phyloP scores from a whole-genome alignment of 2,329 filamentous ascomycete species.

The Fusarium compactum region DNA sequence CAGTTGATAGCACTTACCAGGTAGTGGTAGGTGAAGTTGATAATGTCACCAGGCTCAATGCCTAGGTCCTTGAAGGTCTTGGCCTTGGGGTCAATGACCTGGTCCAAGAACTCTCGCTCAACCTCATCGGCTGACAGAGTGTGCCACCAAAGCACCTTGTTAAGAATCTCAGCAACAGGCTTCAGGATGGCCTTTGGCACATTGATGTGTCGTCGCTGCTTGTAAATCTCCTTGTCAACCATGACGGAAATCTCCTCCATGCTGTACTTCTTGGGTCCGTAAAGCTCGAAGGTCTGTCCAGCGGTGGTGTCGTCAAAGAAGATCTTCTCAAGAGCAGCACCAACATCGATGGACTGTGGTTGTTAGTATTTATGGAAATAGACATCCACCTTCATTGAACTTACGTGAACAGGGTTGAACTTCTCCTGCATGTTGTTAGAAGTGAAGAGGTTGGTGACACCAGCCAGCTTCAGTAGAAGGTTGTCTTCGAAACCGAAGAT shows the following conservation, averaged over 20 bases:
- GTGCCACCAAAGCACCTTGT: slow-evolving; percentile 90
- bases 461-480: slow-evolving; percentile 86
- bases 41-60: slow-evolving; percentile 89
- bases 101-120: slow-evolving; percentile 92
- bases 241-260: slow-evolving; percentile 87
- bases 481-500: slow-evolving; percentile 96
- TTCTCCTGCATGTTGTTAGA: slow-evolving; percentile 94
- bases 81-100: slow-evolving; percentile 87
- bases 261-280: slow-evolving; percentile 92
- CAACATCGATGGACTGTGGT: slow-evolving; percentile 86
- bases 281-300: slow-evolving; percentile 92
- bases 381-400: slow-evolving; percentile 35
- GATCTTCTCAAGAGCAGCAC: slow-evolving; percentile 88
- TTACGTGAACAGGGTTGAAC: slow-evolving; percentile 90
- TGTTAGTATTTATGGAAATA: background rate
- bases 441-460: slow-evolving; percentile 84
- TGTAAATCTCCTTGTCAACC: slow-evolving; percentile 92
- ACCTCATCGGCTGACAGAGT: slow-evolving; percentile 85
- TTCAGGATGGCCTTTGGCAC: slow-evolving; percentile 84
- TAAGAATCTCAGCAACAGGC: slow-evolving; percentile 78
- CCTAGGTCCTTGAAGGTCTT: slow-evolving; percentile 96
- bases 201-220: slow-evolving; percentile 91
- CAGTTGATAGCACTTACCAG: slow-evolving; percentile 70
- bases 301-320: slow-evolving; percentile 91
- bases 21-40: slow-evolving; percentile 92